Base-by-base conservation (phyloP, 371 early-diverging fungal species). In the Blastocladiella emersonii region DNA sequence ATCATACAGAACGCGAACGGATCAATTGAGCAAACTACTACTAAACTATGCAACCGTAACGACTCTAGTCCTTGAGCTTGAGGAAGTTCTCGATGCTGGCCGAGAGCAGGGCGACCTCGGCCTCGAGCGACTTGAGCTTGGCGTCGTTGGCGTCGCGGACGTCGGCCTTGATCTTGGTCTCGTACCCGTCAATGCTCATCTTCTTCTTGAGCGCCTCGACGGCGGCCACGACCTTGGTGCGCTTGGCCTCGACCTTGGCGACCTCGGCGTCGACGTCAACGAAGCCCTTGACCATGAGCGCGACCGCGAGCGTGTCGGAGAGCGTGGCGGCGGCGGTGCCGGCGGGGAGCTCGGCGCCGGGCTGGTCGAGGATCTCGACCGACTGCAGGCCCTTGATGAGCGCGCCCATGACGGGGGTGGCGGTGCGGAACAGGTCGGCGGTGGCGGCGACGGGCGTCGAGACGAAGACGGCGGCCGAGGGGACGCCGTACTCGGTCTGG, bases 201-300 rank as follows among this genome's bases (percentile, higher is more conserved):
- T 83, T 84, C 70, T 82, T 80, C 44, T 65, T 53, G 43, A 80
- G 69, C n/a, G 71, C 74, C 17, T 74, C 75, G 61, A 72, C 67
- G 19, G 73, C 68, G 65, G 81, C 77, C 41, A 69, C 63, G 15
- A 78, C 74, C 75, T 87, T 89, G 62, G 65, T 71, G 44, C 83
- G 60, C 73, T 88, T 87, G 68, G 75, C 75, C 63, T 84, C 75
- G 56, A 90, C 71, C 72, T 89, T 89, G 56, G 66, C 66, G 41
- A 91, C 76, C 72, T 91, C 92, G 36, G 78, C 80, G 64, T 84
- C 85, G 64, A 91, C 80, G 69, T 90, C 85, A n/a, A 90, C 84
- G 63, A 73, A 71, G 17, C 90, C 91, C 56, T 76, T 78, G 34
- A 90, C 85, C 68, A 88, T 76, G 62, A 91, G 67, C 63, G 77